These are phyloP conservation scores for Linnemannia zychae DNA, from an alignment of 192 early-diverging fungal species.

Conservation along the genomic window DNA sequence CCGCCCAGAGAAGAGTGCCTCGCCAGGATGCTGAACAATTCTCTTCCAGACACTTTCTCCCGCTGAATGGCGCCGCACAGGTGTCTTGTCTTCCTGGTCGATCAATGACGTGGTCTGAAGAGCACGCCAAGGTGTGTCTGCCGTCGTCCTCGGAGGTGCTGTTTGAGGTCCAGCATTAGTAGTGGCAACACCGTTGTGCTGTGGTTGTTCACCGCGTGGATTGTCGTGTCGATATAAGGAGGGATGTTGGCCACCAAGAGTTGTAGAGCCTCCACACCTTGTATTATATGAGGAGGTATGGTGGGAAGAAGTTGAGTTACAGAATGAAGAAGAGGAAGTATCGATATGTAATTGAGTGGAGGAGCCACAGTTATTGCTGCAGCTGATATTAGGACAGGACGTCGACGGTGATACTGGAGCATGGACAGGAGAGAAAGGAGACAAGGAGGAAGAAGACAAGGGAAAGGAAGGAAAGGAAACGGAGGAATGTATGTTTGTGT, in stretches of 20 bases:
- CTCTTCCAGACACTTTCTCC: not conserved
- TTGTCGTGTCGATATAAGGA: constrained; percentile 2
- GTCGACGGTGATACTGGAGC: not conserved
- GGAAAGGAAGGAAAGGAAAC: constrained; percentile 6
- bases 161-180: not conserved
- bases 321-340: not conserved
- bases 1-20: not conserved
- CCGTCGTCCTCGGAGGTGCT: not conserved
- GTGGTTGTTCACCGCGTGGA: not conserved
- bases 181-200: not conserved
- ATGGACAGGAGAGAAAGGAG: not conserved
- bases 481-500: not conserved
- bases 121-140: constrained; percentile 3
- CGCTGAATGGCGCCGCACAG: not conserved
- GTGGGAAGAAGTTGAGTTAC: not conserved
- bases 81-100: not conserved
- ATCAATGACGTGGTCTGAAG: not conserved
- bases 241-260: not conserved
- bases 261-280: not conserved
- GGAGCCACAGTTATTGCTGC: not conserved
- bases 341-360: not conserved
- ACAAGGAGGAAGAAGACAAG: not conserved
- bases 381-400: not conserved
- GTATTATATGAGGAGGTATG: not conserved
- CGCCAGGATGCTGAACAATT: not conserved